A percentile compares a stretch with the other conserved stretches of the same genome.
phyloP scores from a whole-genome alignment of 192 early-diverging fungal genomes.

The Coemansia sp. region DNA sequence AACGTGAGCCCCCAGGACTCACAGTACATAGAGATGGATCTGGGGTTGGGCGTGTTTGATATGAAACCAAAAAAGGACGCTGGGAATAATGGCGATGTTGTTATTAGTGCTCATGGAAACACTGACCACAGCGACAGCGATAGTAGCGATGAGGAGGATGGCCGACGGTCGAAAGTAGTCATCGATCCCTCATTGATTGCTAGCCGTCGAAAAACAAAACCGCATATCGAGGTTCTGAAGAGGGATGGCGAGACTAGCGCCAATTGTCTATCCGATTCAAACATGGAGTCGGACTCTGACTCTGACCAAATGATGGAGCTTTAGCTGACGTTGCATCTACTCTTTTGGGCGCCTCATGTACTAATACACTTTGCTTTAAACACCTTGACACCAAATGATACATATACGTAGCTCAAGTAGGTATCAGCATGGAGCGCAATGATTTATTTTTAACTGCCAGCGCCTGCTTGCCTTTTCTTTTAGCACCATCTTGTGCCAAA shows the following conservation, averaged over 20 bases:
- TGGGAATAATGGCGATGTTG: slow-evolving; percentile 8
- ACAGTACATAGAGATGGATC: slow-evolving; percentile 54
- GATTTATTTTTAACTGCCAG: not conserved
- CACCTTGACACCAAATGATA: not conserved
- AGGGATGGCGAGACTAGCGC: not conserved
- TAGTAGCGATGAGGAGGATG: slow-evolving; percentile 8
- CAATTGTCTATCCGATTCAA: not conserved
- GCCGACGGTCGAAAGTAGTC: not conserved
- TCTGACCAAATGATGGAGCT: slow-evolving; percentile 3
- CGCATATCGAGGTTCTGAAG: slow-evolving; percentile 15
- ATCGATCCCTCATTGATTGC: slow-evolving; percentile 22
- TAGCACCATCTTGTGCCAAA: too few relatives aligned
- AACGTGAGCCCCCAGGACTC: slow-evolving; percentile 32
- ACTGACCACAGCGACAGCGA: not conserved
- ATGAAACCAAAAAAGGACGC: slow-evolving; percentile 41
- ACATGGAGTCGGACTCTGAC: not conserved
- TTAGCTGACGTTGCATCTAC: not conserved
- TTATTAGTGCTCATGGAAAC: slow-evolving; percentile 15
- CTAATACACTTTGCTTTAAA: not conserved
- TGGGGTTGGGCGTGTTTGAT: slow-evolving; percentile 48
- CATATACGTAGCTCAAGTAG: not conserved
- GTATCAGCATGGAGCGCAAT: not conserved
- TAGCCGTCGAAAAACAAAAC: slow-evolving; percentile 14
- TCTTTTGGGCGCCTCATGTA: not conserved
- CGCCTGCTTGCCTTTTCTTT: not conserved